Evolutionary conservation across 495 filamentous ascomycete genomes (phyloP).

Genomic region (Cudoniella acicularis): DNA sequence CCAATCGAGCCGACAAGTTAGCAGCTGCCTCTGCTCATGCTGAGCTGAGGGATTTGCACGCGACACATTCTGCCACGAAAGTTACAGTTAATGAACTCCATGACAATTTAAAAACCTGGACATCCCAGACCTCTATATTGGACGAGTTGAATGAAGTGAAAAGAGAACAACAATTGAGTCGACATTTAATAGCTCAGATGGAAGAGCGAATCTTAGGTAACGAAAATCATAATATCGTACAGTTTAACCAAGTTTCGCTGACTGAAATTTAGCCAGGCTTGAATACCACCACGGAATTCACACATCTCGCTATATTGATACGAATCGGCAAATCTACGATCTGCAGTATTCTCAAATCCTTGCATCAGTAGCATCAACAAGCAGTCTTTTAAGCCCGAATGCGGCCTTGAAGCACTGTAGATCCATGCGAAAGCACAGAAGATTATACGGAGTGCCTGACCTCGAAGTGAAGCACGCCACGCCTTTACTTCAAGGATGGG

Average conservation of each 20-base stretch:
- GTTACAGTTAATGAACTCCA: no score
- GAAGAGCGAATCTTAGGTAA: not conserved
- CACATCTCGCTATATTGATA: not conserved
- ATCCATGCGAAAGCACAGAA: not conserved
- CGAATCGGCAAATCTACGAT: not conserved
- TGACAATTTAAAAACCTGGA: no score
- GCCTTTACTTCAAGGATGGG: not conserved
- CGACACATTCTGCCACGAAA: not conserved
- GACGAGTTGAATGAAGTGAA: no score
- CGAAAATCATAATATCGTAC: not conserved
- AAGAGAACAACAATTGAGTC: not conserved
- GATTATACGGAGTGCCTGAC: not conserved
- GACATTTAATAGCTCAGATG: not conserved
- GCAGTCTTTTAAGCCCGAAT: no score
- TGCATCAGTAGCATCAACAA: not conserved
- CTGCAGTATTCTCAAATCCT: slow-evolving; percentile 4
- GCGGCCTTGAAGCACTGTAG: no score
- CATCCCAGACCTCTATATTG: no score
- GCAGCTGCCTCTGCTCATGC: not conserved
- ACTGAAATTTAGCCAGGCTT: not conserved
- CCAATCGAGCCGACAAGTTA: slow-evolving; percentile 10
- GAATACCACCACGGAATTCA: not conserved
- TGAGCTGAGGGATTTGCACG: slow-evolving; percentile 4
- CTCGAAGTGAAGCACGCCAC: not conserved
- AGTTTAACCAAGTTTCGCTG: not conserved